Evolutionary conservation across 352 stramenopile genomes (phyloP).

Genomic region (Thraustochytrium sp.): DNA sequence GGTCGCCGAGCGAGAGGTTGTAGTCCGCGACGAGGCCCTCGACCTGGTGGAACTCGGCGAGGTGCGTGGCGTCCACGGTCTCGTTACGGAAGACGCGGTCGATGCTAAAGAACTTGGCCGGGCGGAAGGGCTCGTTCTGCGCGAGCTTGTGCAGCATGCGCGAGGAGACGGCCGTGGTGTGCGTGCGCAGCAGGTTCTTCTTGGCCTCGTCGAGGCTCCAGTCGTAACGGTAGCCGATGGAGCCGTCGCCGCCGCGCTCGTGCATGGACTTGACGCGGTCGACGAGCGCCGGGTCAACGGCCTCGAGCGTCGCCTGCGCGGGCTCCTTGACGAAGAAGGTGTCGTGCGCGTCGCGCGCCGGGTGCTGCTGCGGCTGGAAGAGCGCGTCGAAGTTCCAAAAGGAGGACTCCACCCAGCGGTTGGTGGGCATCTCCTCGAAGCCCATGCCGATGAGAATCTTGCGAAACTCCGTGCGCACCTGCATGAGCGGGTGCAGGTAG

Average conservation of each 20-base stretch:
- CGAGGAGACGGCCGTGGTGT: constrained; percentile 97
- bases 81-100: constrained; percentile 99
- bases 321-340: constrained; percentile 99
- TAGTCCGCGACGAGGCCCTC: constrained; percentile 90
- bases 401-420: constrained; percentile 96
- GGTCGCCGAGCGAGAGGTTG: constrained; percentile 92
- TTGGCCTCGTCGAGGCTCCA: constrained; percentile 91
- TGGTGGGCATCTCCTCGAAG: constrained; percentile 99
- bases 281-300: constrained; percentile 97
- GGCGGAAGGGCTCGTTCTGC: constrained; percentile 83
- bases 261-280: constrained; percentile 97
- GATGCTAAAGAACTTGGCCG: constrained; percentile 98
- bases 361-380: constrained; percentile 98
- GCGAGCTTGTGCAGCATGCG: constrained; percentile 98
- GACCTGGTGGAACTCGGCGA: constrained; percentile 99
- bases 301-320: constrained; percentile 40
- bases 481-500: constrained; percentile 92
- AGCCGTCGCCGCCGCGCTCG: constrained; percentile 88
- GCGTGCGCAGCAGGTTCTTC: constrained; percentile 97
- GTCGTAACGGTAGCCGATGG: constrained; percentile 78
- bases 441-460: constrained; percentile 99
- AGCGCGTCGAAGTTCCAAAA: constrained; percentile 99
- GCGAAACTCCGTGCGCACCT: constrained; percentile 90
- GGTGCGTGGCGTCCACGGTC: constrained; percentile 98
- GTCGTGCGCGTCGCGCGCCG: constrained; percentile 96